Conservation (phyloP, 352 stramenopile species). For the Globisporangium lucens region DNA sequence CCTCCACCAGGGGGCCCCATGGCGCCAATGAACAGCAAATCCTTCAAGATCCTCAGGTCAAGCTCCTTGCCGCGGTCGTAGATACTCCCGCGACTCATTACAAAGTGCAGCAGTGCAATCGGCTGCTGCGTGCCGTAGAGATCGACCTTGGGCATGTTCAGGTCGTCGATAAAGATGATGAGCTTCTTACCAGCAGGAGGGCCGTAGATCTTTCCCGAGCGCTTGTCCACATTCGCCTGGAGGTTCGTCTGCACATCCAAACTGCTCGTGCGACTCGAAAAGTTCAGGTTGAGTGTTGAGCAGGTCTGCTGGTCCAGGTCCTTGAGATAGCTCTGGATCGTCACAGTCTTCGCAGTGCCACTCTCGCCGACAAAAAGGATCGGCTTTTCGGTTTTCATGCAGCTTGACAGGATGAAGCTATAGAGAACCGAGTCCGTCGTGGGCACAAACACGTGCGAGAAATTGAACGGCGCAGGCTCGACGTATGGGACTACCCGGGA, state of each 20-base stretch:
- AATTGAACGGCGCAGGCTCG: slow-evolving; percentile 92
- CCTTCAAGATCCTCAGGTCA: slow-evolving; percentile 91
- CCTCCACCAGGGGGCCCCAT: slow-evolving; percentile 95
- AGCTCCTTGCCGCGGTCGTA: slow-evolving; percentile 96
- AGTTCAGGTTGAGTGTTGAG: slow-evolving; percentile 88
- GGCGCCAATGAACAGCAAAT: slow-evolving; percentile 92
- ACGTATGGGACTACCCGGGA: slow-evolving; percentile 84
- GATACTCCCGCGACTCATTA: slow-evolving; percentile 89
- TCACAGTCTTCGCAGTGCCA: slow-evolving; percentile 95
- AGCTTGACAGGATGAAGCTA: slow-evolving; percentile 87
- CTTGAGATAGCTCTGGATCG: slow-evolving; percentile 93
- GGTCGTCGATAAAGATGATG: slow-evolving; percentile 94
- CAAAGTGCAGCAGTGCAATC: slow-evolving; percentile 93
- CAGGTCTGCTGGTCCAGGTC: slow-evolving; percentile 65
- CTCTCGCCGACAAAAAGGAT: slow-evolving; percentile 94
- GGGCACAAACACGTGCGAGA: slow-evolving; percentile 94
- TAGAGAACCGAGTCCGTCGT: slow-evolving; percentile 95
- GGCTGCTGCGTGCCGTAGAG: slow-evolving; percentile 95
- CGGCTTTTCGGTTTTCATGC: slow-evolving; percentile 85
- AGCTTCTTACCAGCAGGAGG: slow-evolving; percentile 93
- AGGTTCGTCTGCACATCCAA: slow-evolving; percentile 94
- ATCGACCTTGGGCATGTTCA: slow-evolving; percentile 97
- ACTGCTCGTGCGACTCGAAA: slow-evolving; percentile 92
- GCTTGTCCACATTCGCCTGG: slow-evolving; percentile 95
- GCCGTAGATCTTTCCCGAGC: slow-evolving; percentile 93